Conservation (phyloP, 768 basidiomycete genomes). For the Kwoniella dejecticola region DNA sequence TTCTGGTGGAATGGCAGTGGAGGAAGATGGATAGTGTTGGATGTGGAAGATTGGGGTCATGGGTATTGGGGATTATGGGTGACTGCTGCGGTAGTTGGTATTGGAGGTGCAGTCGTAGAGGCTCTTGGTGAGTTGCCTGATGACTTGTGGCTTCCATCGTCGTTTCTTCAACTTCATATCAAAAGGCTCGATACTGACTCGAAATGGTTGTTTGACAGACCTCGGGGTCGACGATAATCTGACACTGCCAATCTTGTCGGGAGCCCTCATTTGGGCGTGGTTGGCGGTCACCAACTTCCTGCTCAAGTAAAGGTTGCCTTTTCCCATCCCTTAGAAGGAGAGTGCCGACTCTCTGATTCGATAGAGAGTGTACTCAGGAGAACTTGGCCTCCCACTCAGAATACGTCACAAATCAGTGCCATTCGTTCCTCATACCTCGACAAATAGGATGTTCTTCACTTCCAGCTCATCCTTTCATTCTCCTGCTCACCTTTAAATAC, state of each 20-base stretch:
- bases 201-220: no score
- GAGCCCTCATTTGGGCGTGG: constrained; percentile 67
- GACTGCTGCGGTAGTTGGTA: constrained; percentile 65
- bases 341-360: no score
- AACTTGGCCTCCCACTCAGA: no score
- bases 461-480: no score
- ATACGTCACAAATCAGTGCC: no score
- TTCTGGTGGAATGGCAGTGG: constrained; percentile 64
- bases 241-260: constrained; percentile 83
- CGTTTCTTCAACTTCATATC: no score
- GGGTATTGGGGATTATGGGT: constrained; percentile 60
- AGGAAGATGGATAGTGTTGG: constrained; percentile 47
- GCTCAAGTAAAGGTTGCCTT: constrained; percentile 9
- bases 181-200: no score
- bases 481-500: no score
- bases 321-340: constrained; percentile 2
- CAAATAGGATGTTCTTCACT: no score
- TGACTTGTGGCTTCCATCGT: no score
- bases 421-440: no score
- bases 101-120: constrained; percentile 83
- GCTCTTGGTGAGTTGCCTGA: constrained; percentile 79
- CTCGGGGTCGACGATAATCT: constrained; percentile 88
- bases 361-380: no score
- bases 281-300: constrained; percentile 45
- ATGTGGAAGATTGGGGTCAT: constrained; percentile 21